These are phyloP conservation scores for Anacardium occidentale DNA, from an alignment of 345 rosid species.

Conservation along the genomic window DNA sequence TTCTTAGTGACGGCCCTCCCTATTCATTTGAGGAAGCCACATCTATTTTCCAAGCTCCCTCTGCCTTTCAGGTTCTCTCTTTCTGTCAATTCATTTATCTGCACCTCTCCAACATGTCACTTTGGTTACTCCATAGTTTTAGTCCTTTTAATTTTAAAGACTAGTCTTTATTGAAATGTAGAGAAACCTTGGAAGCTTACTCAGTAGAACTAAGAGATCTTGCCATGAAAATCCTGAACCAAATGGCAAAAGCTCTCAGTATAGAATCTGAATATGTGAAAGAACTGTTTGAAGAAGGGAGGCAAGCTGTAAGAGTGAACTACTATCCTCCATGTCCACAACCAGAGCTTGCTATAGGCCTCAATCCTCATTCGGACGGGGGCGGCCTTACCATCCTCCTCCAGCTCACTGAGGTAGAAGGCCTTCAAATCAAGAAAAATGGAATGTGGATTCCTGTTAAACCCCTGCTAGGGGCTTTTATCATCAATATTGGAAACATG, in stretches of 20 bases:
- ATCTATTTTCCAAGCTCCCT: slow-evolving; percentile 23
- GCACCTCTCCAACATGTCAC: too few species aligned
- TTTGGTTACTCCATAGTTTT: too few species aligned
- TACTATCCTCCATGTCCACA: slow-evolving; percentile 37
- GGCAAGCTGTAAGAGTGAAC: slow-evolving; percentile 13
- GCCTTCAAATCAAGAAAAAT: slow-evolving; percentile 25
- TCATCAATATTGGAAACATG: slow-evolving; percentile 20
- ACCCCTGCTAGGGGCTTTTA: slow-evolving; percentile 22
- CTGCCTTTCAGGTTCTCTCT: not conserved
- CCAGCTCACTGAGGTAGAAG: slow-evolving; percentile 26
- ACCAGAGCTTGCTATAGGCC: slow-evolving; percentile 37
- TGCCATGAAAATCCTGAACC: slow-evolving; percentile 17
- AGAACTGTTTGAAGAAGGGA: slow-evolving; percentile 16
- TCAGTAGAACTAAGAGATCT: slow-evolving; percentile 6
- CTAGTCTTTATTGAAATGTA: not conserved
- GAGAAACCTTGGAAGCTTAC: not conserved
- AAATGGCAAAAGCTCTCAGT: slow-evolving; percentile 15
- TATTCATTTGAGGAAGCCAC: slow-evolving; percentile 7
- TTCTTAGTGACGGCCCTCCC: slow-evolving; percentile 1
- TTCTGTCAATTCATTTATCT: too few species aligned
- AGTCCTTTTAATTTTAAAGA: too few species aligned
- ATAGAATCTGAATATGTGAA: slow-evolving; percentile 16
- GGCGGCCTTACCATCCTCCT: slow-evolving; percentile 15
- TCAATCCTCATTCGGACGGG: slow-evolving; percentile 32
- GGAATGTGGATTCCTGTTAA: slow-evolving; percentile 22